Percentiles rank a stretch among this genome's conserved stretches.
Conservation (phyloP, 2,329 filamentous ascomycete species). For the Aaosphaeria pasadenensis region DNA sequence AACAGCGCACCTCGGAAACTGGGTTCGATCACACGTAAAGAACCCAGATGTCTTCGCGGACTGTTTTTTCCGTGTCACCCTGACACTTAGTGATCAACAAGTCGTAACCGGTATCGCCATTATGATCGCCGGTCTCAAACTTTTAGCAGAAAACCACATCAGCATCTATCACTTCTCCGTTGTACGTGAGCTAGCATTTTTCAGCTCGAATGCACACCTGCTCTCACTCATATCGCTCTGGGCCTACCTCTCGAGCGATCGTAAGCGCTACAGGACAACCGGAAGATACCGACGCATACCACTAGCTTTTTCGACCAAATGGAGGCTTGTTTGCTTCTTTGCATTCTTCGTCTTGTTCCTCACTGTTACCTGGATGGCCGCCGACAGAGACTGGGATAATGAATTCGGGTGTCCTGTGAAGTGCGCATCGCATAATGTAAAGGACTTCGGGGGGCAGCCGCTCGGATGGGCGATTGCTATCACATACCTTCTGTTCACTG, state of each 20-base stretch:
- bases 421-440: neutral
- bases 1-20: neutral
- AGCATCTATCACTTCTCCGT: constrained; percentile 23
- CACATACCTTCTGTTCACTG: neutral
- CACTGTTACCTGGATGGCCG: neutral
- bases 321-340: constrained; percentile 1
- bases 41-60: neutral
- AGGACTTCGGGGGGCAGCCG: neutral
- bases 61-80: constrained; percentile 7
- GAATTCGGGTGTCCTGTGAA: neutral
- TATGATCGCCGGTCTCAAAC: constrained; percentile 16
- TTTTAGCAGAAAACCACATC: constrained; percentile 10
- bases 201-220: constrained; percentile 23
- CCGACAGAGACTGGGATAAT: neutral
- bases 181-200: constrained; percentile 25
- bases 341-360: neutral
- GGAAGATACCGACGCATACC: neutral
- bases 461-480: neutral
- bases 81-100: constrained; percentile 25
- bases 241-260: constrained; percentile 7
- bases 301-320: neutral
- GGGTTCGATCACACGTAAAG: neutral
- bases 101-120: constrained; percentile 25
- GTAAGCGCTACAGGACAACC: neutral
- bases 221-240: constrained; percentile 15